Evolutionary conservation across 805 yeast genomes (phyloP).

Genomic region (Ogataea zsoltii): DNA sequence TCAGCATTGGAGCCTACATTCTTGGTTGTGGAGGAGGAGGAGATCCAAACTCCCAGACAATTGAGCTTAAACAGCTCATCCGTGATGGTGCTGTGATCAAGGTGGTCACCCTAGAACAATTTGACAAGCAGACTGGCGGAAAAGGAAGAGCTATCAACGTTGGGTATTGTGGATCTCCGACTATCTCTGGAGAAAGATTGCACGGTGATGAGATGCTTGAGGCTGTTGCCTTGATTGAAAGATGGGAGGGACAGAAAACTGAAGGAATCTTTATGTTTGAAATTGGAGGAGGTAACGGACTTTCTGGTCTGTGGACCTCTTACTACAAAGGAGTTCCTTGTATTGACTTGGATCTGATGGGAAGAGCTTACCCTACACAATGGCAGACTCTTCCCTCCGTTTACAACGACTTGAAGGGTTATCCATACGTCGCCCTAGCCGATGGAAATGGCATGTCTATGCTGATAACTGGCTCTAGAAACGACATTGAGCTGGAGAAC

Average conservation of each 20-base stretch:
- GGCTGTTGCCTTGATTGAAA: constrained; percentile 31
- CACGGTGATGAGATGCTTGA: constrained; percentile 40
- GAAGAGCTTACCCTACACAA: constrained; percentile 48
- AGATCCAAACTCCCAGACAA: constrained; percentile 37
- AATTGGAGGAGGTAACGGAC: constrained; percentile 47
- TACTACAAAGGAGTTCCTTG: constrained; percentile 22
- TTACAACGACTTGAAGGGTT: constrained; percentile 43
- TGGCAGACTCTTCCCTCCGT: constrained; percentile 40
- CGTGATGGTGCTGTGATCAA: constrained; percentile 35
- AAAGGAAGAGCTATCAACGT: constrained; percentile 36
- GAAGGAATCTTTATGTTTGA: constrained; percentile 40
- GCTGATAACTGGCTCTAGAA: constrained; percentile 33
- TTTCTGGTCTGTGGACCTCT: constrained; percentile 31
- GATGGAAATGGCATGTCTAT: constrained; percentile 44
- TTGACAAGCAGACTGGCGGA: constrained; percentile 24
- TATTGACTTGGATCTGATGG: constrained; percentile 46
- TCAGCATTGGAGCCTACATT: constrained; percentile 43
- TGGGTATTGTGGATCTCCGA: constrained; percentile 46
- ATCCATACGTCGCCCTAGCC: constrained; percentile 42
- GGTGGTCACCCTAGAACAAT: constrained; percentile 36
- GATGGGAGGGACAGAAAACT: constrained; percentile 29
- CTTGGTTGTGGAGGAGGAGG: constrained; percentile 54
- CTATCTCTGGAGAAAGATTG: constrained; percentile 43
- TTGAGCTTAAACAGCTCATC: constrained; percentile 36
- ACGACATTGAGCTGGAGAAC: constrained; percentile 39